phyloP scores from a whole-genome alignment of 2,329 filamentous ascomycete genomes.

The Cladosporium cucumerinum region DNA sequence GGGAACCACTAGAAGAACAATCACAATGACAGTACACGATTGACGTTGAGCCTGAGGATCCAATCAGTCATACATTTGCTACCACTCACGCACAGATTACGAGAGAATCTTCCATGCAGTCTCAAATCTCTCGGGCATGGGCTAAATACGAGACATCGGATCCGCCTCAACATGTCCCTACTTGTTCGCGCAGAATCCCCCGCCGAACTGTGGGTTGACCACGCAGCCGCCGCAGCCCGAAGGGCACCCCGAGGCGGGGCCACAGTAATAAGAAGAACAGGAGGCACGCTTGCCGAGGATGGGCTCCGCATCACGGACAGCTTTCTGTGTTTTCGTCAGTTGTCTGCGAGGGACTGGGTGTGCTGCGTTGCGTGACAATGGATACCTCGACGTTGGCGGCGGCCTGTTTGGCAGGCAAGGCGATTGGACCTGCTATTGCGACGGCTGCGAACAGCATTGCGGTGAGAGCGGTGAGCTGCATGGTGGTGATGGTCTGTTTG shows the following conservation, averaged over 20 bases:
- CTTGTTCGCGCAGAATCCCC: neutral
- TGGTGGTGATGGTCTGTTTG: neutral
- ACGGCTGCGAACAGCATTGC: constrained; percentile 4
- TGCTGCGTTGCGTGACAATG: neutral
- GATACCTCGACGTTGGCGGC: neutral
- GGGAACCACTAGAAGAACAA: neutral
- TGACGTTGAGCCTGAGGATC: neutral
- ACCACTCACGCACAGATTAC: neutral
- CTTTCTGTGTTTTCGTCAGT: neutral
- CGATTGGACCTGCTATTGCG: constrained; percentile 1
- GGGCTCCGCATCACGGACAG: neutral
- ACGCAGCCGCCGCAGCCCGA: neutral
- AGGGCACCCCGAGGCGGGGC: neutral
- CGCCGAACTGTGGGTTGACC: neutral
- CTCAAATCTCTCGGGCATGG: neutral
- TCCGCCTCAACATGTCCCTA: neutral
- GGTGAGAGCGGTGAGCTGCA: neutral
- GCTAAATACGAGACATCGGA: neutral
- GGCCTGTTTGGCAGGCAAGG: neutral
- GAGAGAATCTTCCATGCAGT: neutral
- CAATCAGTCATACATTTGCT: neutral
- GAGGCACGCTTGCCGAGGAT: neutral
- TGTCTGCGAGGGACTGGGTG: neutral
- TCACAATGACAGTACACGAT: neutral
- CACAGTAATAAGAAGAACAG: neutral